Conservation (phyloP, 768 basidiomycete genomes). For the Suillus tomentosus region DNA sequence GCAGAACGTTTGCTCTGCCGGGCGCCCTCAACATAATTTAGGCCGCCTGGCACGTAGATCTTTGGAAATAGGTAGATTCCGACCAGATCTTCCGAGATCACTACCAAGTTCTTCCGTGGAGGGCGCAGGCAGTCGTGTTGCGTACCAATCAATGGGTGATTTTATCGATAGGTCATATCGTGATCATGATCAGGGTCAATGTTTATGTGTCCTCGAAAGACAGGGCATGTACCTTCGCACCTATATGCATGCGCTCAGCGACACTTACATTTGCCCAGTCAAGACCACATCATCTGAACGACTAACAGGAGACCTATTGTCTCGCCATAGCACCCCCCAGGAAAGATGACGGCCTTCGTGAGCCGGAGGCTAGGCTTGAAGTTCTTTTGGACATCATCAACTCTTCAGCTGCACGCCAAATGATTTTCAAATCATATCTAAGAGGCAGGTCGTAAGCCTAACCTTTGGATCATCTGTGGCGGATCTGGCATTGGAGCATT, state of each 20-base stretch:
- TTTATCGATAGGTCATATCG: background rate
- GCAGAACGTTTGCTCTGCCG: background rate
- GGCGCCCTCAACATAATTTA: background rate
- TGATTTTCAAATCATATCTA: background rate
- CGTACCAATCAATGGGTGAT: background rate
- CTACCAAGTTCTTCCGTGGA: background rate
- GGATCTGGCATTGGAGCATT: constrained; percentile 31
- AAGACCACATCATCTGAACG: background rate
- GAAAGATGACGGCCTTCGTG: background rate
- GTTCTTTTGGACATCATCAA: background rate
- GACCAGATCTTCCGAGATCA: background rate
- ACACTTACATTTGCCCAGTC: background rate
- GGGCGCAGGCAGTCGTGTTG: background rate
- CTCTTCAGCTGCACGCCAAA: constrained; percentile 4
- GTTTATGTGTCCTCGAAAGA: background rate
- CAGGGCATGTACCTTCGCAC: background rate
- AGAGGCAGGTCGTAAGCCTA: constrained; percentile 19
- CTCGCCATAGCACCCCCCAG: background rate
- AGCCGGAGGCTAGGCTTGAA: background rate
- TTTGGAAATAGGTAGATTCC: background rate
- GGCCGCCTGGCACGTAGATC: background rate
- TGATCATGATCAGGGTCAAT: background rate
- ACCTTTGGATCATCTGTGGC: constrained; percentile 27
- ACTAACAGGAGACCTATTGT: background rate
- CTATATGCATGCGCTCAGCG: background rate